A percentile compares a stretch with the other conserved stretches of the same genome.
Conservation (phyloP, 768 basidiomycete genomes). For the Psilocybe sp. region DNA sequence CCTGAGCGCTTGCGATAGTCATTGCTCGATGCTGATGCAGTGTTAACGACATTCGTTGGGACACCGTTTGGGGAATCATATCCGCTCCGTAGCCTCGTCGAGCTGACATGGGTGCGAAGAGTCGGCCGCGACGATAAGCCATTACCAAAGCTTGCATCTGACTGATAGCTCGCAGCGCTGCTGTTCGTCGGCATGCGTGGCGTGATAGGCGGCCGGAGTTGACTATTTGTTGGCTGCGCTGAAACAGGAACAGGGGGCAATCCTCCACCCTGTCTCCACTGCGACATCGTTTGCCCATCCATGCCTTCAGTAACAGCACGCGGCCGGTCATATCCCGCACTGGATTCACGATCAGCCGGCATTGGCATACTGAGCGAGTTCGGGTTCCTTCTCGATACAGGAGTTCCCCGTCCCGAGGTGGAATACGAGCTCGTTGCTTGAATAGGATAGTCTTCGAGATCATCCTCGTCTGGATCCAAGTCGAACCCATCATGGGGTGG, state of each 20-base stretch:
- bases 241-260: conserved; percentile 31
- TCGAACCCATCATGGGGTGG: conserved; percentile 70
- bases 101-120: conserved; percentile 70
- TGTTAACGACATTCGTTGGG: background rate
- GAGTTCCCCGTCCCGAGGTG: conserved; percentile 73
- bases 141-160: conserved; percentile 42
- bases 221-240: conserved; percentile 21
- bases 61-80: conserved; percentile 40
- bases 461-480: conserved; percentile 67
- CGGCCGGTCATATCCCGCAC: conserved; percentile 48
- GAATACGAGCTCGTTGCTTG: conserved; percentile 29
- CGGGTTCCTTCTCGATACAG: conserved; percentile 51
- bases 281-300: conserved; percentile 58
- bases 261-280: conserved; percentile 56
- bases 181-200: conserved; percentile 46
- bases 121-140: conserved; percentile 35
- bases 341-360: conserved; percentile 54
- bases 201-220: conserved; percentile 35
- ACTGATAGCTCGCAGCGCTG: conserved; percentile 40
- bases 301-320: conserved; percentile 70
- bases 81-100: conserved; percentile 51
- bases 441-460: conserved; percentile 73
- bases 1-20: conserved; percentile 31
- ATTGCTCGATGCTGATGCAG: conserved; percentile 17
- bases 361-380: conserved; percentile 60